phyloP scores from a whole-genome alignment of 1,139 yeast species.

The Keqinozyma sinolaborantium region DNA sequence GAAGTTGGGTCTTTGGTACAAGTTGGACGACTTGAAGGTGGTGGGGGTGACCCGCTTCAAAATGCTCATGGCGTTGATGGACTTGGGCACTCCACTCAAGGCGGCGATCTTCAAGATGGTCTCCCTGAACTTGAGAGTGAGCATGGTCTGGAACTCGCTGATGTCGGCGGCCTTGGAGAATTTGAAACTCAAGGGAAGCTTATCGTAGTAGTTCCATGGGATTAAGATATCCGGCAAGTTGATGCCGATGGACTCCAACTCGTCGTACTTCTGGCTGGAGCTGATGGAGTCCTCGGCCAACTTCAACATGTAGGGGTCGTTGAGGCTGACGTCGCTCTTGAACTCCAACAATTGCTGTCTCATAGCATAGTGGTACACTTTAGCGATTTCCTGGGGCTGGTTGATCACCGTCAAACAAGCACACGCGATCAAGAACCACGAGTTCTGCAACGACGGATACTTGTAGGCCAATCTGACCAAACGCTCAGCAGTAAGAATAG shows the following conservation, averaged over 20 bases:
- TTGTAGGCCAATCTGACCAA: constrained; percentile 55
- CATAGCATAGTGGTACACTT: constrained; percentile 69
- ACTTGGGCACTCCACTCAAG: constrained; percentile 76
- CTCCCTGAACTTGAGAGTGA: constrained; percentile 68
- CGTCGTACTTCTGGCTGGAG: constrained; percentile 36
- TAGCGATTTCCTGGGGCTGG: constrained; percentile 76
- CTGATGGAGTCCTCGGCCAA: constrained; percentile 40
- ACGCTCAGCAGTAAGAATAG: constrained; percentile 52
- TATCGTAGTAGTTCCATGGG: constrained; percentile 37
- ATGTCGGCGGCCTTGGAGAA: constrained; percentile 28
- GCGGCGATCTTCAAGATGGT: constrained; percentile 76
- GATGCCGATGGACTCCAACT: constrained; percentile 41
- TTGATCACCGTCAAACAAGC: constrained; percentile 81
- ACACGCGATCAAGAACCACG: constrained; percentile 77
- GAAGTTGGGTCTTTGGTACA: constrained; percentile 28
- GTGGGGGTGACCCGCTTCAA: constrained; percentile 67
- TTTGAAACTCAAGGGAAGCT: constrained; percentile 38
- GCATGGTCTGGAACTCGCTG: constrained; percentile 27
- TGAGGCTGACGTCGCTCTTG: constrained; percentile 22
- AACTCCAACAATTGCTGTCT: constrained; percentile 43
- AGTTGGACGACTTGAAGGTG: constrained; percentile 23
- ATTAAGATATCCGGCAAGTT: constrained; percentile 42
- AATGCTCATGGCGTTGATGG: constrained; percentile 72
- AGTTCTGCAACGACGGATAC: constrained; percentile 39
- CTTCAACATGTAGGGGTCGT: constrained; percentile 26